Base-by-base conservation (phyloP, 164 flowering plant genomes). In the Chimonanthus praecox region DNA sequence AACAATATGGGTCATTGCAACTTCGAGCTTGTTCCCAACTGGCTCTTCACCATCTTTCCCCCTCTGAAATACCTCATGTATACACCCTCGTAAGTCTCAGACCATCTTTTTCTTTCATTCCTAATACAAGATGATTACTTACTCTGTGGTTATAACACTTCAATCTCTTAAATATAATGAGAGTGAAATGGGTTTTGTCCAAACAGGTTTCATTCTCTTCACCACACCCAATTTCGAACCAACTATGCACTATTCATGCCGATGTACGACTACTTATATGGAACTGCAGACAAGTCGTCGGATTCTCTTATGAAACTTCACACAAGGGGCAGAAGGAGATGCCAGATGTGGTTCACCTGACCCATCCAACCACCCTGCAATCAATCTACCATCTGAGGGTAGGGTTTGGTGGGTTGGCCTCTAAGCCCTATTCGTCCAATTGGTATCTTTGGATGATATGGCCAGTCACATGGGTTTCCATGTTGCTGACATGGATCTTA, bases 1-100 rank as follows among this genome's bases (percentile, higher is more conserved):
- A 87, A 87, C 84, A 84, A 84, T 69, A 49, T 87, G 82, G 90
- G 90, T 0, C 91, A 88, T 64, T 88, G 91, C 79, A 88, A 88
- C 74, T 88, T 85, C 58, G 91, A 88, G 82, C 64, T 84, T n/a
- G 72, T 88, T 46, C 91, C 91, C 1, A 75, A 76, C 6, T 58
- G 76, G 78, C 49, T 79, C 50, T 86, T 88, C 76, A 15, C 81
- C 50, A 3, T 77, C 7, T 82, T 83, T 50, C 88, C 90, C 3
- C 80, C 77, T 16, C 84, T 87, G 82, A 86, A 86, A 78, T 88
- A 88, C 68, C 51, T 88, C 69, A 79, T 88, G 85, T 86, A 88
- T 71, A 86, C 91, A 7, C 91, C 91, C 7, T 82, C 89, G 89
- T 88, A 84, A 82, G 90, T 86, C 70, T 67, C 51, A 7, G 4